Base-by-base conservation (phyloP, 225 moss, liverwort and hornwort species). In the Antitrichia curtipendula region DNA sequence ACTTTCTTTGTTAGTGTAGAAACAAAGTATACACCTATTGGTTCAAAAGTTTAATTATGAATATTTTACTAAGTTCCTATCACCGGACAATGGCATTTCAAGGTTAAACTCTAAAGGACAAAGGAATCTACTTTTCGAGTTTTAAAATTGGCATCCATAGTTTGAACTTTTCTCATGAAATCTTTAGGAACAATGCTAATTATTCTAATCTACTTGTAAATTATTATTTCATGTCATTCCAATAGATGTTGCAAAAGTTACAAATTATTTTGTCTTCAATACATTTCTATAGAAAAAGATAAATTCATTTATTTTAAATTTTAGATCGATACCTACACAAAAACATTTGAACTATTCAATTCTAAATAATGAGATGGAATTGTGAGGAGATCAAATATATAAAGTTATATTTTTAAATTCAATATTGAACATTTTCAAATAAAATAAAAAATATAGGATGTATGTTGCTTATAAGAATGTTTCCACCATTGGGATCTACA, bases 61-160 rank as follows among this genome's bases (percentile, higher is more conserved):
- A n/a, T 43, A 43, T 28, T 43, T 45, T 21, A 16, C 16, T 17
- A 16, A 28, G 2, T 17, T 72, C 28, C 28, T 28, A 72, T 9
- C 10, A 6, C 6, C 1, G 1, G 5, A 0, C 0, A 2, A 6
- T 0, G 2, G 2, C 8, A 15, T 70, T 41, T 15, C 5, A 25
- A 15, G 3, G 16, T 71, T 28, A 43, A 15, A 0, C 4, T 3
- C 27, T 25, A 41, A 70, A 25, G 4, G 25, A 41, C 4, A 70
- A 15, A 70, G 15, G 24, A 65, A 1, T 2, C 25, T 0, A 41
- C 41, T 25, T 41, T 41, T 45, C 2, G 8, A 1, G 1, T 0
- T 13, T 13, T 70, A 25, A 14, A 41, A 41, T 0, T 70, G 2
- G 1, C 15, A 43, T 41, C 43, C 5, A 9, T 43, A 27, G 43